Base-by-base conservation (phyloP, 2,329 filamentous ascomycete genomes). In the Penicillium occitanis region DNA sequence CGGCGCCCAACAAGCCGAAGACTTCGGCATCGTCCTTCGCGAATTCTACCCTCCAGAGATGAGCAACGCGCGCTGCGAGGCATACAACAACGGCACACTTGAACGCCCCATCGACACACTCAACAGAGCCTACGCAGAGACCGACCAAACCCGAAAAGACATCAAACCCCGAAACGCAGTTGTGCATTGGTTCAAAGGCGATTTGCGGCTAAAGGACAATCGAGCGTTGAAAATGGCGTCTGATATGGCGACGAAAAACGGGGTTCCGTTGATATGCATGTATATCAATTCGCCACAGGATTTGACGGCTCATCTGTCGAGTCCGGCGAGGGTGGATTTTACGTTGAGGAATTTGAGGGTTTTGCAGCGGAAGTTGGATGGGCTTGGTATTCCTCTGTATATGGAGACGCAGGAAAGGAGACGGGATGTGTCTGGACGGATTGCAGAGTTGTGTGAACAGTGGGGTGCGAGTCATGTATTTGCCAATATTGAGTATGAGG, bases 141-240 rank as follows among this genome's bases (percentile, higher is more conserved):
- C 92, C 0, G 78, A 82, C 2, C 71, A 78, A 0, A 75, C 78
- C 42, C 84, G 91, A 8, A 80, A 82, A 33, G 76, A 79, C 1
- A 83, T 90, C 13, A 68, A 79, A 1, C 79, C 84, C 0, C 85
- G 86, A 35, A 80, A 86, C 30, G 87, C 88, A 0, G 89, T 96
- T 0, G 86, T 96, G 0, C 91, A 96, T 78, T 97, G 93, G 93
- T 97, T 94, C 82, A 96, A 95, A 78, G 88, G 86, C 73, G 93
- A 97, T 75, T 78, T 96, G 61, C 85, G 93, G 2, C 83, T 85
- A 1, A 77, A 79, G 0, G 93, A 97, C 75, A 97, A 96, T 75
- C 89, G 86, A 8, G 86, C 86, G 0, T 77, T 97, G 28, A 84
- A 85, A 40, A 77, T 88, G 68, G 93, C 93, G 0, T 88, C 86